Base-by-base conservation (phyloP, 306 rosid genomes). In the Lathyrus sativus region DNA sequence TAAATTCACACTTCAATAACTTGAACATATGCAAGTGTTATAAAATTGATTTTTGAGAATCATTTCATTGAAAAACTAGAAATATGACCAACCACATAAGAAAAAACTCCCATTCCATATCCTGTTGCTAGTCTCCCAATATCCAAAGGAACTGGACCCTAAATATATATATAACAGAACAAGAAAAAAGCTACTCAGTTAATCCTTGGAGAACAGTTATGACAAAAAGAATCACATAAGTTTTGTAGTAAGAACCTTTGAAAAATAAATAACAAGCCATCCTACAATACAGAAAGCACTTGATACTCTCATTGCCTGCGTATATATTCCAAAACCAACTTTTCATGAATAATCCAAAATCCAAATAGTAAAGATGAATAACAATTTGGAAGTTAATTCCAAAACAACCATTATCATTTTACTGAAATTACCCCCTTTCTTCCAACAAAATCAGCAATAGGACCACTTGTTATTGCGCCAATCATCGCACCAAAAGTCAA, bases 31-130 rank as follows among this genome's bases (percentile, higher is more conserved):
- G 15, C 2, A 38, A 51, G 48, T 41, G 58, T 73, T 26, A 56
- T 6, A 65, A 70, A 59, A 56, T 14, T 45, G 15, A 57, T 18
- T 18, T 26, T 24, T 39, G 10, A 42, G 39, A 73, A 35, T 61
- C 19, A 11, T 61, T 73, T 58, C 60, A 66, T 48, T 66, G 19
- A 58, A 71, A 39, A 38, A 61, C 1, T 53, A 42, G 62, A 75
- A 75, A 43, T 15, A 60, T 9, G 68, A 74, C 76, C 33, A 57
- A 92, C 98, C 87, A 90, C 96, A 29, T 77, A 93, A 48, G 97
- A 93, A 74, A 85, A 93, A 39, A 90, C 83, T 76, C 98, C 98
- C 97, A 93, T 93, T 82, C 96, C 98, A 71, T 86, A 93, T 78
- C 98, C 98, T n/a, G 95, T 93, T 69, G 90, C 88, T 70, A 90